phyloP scores from a whole-genome alignment of 345 rosid genomes.

The Bruguiera sexangula region DNA sequence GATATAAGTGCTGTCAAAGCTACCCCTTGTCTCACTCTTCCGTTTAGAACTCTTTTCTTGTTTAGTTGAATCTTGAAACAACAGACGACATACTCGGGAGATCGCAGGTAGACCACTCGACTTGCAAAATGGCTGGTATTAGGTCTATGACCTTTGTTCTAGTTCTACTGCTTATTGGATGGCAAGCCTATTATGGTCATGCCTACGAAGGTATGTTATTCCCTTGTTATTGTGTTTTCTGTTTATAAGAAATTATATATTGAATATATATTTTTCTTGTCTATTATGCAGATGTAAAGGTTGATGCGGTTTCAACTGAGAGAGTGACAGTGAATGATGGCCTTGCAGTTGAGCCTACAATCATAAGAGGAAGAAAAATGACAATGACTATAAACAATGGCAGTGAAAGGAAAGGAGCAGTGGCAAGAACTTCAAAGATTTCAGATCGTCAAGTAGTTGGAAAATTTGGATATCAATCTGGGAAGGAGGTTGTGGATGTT shows the following conservation, averaged over 20 bases:
- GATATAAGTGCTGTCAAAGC: neutral
- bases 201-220: slow-evolving; percentile 18
- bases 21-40: neutral
- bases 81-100: slow-evolving; percentile 10
- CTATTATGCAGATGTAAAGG: slow-evolving; percentile 9
- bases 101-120: neutral
- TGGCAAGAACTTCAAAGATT: slow-evolving; percentile 2
- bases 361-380: too few relatives aligned
- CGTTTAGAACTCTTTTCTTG: slow-evolving; percentile 1
- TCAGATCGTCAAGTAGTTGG: neutral
- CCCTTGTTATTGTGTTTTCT: neutral
- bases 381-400: neutral
- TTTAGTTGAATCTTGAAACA: neutral
- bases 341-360: too few relatives aligned
- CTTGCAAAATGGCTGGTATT: slow-evolving; percentile 16
- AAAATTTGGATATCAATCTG: neutral
- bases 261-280: neutral
- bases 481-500: neutral
- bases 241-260: neutral
- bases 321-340: neutral
- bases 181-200: slow-evolving; percentile 6
- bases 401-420: slow-evolving; percentile 12
- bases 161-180: slow-evolving; percentile 16
- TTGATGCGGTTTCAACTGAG: slow-evolving; percentile 4
- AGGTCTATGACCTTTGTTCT: slow-evolving; percentile 9